Evolutionary conservation across 176 grass and related monocot genomes (phyloP).

Genomic region (Phragmites australis): DNA sequence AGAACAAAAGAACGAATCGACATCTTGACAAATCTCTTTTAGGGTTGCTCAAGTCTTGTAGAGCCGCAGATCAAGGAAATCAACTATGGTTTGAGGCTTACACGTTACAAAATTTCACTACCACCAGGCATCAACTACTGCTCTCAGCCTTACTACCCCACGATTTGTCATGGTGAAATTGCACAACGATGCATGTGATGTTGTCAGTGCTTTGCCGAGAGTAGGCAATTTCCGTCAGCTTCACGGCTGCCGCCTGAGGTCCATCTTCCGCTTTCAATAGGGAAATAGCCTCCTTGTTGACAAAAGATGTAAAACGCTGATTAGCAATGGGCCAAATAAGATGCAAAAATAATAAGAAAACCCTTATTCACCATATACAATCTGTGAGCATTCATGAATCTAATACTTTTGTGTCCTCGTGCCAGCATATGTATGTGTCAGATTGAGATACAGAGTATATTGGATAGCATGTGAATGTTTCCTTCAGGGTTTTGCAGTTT

Average conservation of each 20-base stretch:
- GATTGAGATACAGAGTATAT: neutral
- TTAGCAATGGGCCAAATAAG: slow-evolving; percentile 25
- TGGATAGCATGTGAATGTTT: neutral
- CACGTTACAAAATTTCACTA: neutral
- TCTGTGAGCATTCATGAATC: neutral
- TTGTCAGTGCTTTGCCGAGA: slow-evolving; percentile 54
- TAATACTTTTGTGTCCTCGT: neutral
- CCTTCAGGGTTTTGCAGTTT: neutral
- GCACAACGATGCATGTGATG: slow-evolving; percentile 74
- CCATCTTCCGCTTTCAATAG: slow-evolving; percentile 53
- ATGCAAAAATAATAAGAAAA: neutral
- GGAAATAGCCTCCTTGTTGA: slow-evolving; percentile 57
- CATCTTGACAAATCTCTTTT: neutral
- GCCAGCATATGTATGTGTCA: neutral
- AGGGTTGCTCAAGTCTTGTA: neutral
- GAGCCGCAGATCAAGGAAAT: neutral
- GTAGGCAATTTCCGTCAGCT: slow-evolving; percentile 57
- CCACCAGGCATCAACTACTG: neutral
- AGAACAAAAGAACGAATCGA: slow-evolving; percentile 6
- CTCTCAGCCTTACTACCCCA: neutral
- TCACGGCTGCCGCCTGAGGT: slow-evolving; percentile 55
- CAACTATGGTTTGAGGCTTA: neutral
- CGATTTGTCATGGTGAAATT: slow-evolving; percentile 51
- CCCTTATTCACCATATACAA: neutral
- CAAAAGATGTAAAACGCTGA: neutral